Evolutionary conservation across 139 green algal genomes (phyloP).

Genomic region (Chlorella vulgaris): DNA sequence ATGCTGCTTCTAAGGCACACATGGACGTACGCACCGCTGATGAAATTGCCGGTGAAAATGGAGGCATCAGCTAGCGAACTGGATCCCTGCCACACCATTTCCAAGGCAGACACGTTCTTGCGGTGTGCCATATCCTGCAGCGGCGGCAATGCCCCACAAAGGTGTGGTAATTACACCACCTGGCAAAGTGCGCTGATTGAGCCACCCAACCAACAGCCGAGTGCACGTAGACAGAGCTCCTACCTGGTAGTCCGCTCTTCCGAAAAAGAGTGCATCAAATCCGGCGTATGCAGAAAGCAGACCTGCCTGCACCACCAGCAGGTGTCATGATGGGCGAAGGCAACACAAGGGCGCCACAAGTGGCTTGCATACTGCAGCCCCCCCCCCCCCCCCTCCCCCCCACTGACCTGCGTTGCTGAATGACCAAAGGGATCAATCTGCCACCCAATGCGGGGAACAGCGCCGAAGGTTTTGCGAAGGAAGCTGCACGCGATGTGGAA

Average conservation of each 20-base stretch:
- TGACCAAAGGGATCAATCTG: slow-evolving; percentile 96
- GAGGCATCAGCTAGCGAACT: slow-evolving; percentile 54
- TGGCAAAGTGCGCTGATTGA: background rate
- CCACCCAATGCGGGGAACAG: slow-evolving; percentile 73
- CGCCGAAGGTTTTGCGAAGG: slow-evolving; percentile 67
- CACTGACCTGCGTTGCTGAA: slow-evolving; percentile 73
- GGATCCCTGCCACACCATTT: slow-evolving; percentile 79
- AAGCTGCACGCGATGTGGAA: no score
- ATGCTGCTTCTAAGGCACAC: no score
- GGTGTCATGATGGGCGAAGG: slow-evolving; percentile 90
- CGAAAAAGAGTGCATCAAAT: slow-evolving; percentile 89
- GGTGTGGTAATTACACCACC: background rate
- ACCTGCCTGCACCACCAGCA: slow-evolving; percentile 85
- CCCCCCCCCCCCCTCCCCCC: no score
- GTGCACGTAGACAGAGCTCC: background rate
- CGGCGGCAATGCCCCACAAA: background rate
- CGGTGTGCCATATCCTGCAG: slow-evolving; percentile 54
- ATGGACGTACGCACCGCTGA: slow-evolving; percentile 30
- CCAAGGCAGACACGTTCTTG: slow-evolving; percentile 51
- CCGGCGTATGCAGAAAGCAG: slow-evolving; percentile 74
- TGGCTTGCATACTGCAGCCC: slow-evolving; percentile 28
- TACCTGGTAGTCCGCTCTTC: slow-evolving; percentile 81
- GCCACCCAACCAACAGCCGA: background rate
- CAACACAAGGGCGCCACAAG: background rate
- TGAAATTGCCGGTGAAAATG: slow-evolving; percentile 69